Percentiles rank a stretch among this genome's conserved stretches.
Conservation (phyloP, 805 yeast species). For the Kuraishia floccosa region DNA sequence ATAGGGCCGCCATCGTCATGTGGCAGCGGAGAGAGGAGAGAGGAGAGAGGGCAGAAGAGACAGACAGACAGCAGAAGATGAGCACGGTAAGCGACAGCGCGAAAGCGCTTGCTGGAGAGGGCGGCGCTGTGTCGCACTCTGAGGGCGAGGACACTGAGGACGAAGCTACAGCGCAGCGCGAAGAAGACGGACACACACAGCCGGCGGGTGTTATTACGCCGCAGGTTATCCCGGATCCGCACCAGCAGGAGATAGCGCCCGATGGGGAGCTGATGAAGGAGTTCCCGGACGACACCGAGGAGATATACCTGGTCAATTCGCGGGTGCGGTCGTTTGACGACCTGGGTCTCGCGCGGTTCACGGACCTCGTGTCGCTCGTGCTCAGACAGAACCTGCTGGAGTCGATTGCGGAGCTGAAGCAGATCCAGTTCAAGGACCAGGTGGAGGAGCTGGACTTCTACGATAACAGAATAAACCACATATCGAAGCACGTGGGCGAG, state of each 20-base stretch:
- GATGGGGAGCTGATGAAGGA: slow-evolving; percentile 56
- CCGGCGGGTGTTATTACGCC: slow-evolving; percentile 2
- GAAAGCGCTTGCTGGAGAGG: background rate
- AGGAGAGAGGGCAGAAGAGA: no score
- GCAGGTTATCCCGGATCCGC: slow-evolving; percentile 24
- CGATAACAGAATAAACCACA: slow-evolving; percentile 85
- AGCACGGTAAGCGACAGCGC: background rate
- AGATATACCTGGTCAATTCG: slow-evolving; percentile 57
- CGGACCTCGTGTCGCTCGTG: slow-evolving; percentile 45
- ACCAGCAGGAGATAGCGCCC: slow-evolving; percentile 48
- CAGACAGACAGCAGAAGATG: background rate
- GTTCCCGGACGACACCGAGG: slow-evolving; percentile 43
- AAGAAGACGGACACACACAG: slow-evolving; percentile 1
- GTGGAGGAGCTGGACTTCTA: slow-evolving; percentile 79
- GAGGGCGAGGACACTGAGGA: slow-evolving; percentile 5
- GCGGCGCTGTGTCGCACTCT: slow-evolving; percentile 1
- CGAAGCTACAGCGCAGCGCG: slow-evolving; percentile 3
- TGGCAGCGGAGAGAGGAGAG: no score
- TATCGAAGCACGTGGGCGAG: slow-evolving; percentile 56
- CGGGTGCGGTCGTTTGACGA: slow-evolving; percentile 56
- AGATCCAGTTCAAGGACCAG: slow-evolving; percentile 36
- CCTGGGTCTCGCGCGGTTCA: slow-evolving; percentile 46
- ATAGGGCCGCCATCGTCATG: no score
- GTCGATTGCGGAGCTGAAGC: slow-evolving; percentile 62
- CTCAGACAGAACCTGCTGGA: slow-evolving; percentile 78